Conservation (phyloP, 2,329 filamentous ascomycete genomes). For the Hypomyces perniciosus region DNA sequence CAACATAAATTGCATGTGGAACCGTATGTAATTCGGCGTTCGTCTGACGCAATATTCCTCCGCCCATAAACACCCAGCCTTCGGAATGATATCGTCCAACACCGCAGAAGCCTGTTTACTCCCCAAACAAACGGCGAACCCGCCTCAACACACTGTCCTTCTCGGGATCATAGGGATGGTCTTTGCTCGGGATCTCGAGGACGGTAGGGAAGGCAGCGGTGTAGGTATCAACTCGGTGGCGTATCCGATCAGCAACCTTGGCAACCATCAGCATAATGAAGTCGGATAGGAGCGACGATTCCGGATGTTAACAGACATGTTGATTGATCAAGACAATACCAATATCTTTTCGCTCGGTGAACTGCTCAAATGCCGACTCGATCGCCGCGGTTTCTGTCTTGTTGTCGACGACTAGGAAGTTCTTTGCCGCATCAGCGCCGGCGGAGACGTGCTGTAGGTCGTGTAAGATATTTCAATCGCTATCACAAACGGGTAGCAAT, state of each 20-base stretch:
- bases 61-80: neutral
- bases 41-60: no score
- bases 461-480: neutral
- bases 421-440: conserved; percentile 85
- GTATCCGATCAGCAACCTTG: conserved; percentile 89
- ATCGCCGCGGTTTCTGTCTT: conserved; percentile 89
- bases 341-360: conserved; percentile 91
- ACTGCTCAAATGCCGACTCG: conserved; percentile 82
- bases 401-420: conserved; percentile 91
- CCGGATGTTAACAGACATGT: conserved; percentile 58
- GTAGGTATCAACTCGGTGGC: conserved; percentile 83
- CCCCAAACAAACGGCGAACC: conserved; percentile 62
- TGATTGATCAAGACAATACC: conserved; percentile 96
- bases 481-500: neutral
- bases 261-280: conserved; percentile 16
- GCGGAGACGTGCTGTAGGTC: conserved; percentile 75
- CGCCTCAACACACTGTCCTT: conserved; percentile 96
- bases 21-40: no score
- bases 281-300: neutral
- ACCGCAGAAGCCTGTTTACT: conserved; percentile 40
- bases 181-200: conserved; percentile 96
- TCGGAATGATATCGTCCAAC: neutral
- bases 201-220: conserved; percentile 93
- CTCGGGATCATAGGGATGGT: conserved; percentile 97
- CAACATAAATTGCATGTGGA: neutral